Percentiles rank a stretch among this genome's conserved stretches.
Evolutionary conservation across 768 basidiomycete species (phyloP).

Genomic region (Russula earlei): DNA sequence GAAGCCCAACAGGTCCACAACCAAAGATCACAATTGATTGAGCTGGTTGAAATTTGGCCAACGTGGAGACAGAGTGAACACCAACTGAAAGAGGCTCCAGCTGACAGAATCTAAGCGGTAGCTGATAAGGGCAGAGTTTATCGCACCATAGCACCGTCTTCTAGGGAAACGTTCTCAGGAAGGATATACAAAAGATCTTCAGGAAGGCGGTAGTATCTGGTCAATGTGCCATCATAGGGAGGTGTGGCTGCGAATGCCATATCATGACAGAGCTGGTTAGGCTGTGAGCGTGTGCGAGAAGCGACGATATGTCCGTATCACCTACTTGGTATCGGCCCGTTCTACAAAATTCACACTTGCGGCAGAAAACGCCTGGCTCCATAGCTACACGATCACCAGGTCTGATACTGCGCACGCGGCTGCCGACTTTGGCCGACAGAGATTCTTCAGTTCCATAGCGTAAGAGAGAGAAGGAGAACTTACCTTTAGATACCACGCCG

Average conservation of each 20-base stretch:
- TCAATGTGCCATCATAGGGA: constrained; percentile 85
- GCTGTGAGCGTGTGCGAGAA: not conserved
- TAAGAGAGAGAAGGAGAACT: not conserved
- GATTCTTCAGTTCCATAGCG: not conserved
- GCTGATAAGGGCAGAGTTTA: not conserved
- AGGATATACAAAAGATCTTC: constrained; percentile 78
- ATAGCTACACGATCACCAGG: constrained; percentile 83
- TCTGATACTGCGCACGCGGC: constrained; percentile 65
- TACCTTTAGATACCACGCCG: constrained; percentile 65
- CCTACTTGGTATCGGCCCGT: constrained; percentile 71
- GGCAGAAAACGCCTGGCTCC: constrained; percentile 84
- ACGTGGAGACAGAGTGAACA: constrained; percentile 74
- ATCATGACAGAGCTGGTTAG: constrained; percentile 64
- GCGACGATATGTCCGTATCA: not conserved
- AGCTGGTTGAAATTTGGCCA: constrained; percentile 62
- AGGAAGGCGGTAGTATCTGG: constrained; percentile 78
- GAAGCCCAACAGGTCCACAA: constrained; percentile 79
- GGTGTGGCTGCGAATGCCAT: constrained; percentile 91
- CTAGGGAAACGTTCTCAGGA: constrained; percentile 75
- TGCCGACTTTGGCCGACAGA: constrained; percentile 44
- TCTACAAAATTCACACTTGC: constrained; percentile 78
- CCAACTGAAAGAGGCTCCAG: constrained; percentile 94
- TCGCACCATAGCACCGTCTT: constrained; percentile 88
- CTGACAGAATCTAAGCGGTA: constrained; percentile 29
- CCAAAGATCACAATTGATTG: constrained; percentile 81